A percentile compares a stretch with the other conserved stretches of the same genome.
phyloP scores from a whole-genome alignment of 345 rosid species.

The Eucalyptus pumila region DNA sequence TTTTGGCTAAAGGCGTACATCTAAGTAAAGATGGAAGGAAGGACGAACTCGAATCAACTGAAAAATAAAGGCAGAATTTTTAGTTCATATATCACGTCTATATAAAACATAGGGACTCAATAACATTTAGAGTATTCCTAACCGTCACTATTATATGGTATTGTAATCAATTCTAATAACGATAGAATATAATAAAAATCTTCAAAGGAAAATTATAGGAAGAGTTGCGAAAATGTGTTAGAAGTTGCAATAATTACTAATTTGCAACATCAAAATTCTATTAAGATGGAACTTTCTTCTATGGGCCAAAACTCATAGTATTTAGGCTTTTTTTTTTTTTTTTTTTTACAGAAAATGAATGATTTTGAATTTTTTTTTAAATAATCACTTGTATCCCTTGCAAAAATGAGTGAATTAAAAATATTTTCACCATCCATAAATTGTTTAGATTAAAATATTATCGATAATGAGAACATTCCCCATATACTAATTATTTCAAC shows the following conservation, averaged over 20 bases:
- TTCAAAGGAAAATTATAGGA: neutral
- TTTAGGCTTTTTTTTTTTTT: fast-evolving
- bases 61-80: neutral
- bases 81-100: neutral
- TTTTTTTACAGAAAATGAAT: too few species aligned
- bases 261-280: neutral
- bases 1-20: neutral
- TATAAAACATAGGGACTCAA: neutral
- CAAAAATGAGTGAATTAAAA: neutral
- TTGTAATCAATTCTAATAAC: neutral
- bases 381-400: neutral
- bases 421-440: neutral
- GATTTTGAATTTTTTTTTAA: too few species aligned
- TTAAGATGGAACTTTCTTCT: neutral
- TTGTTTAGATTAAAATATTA: neutral
- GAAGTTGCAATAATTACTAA: neutral
- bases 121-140: neutral
- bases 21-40: neutral
- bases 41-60: neutral
- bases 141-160: neutral
- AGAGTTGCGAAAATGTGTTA: neutral
- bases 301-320: neutral
- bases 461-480: neutral
- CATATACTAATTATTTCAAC: neutral
- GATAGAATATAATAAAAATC: neutral